phyloP scores from a whole-genome alignment of 176 grass and related monocot genomes.

The Oryza glumipatula region DNA sequence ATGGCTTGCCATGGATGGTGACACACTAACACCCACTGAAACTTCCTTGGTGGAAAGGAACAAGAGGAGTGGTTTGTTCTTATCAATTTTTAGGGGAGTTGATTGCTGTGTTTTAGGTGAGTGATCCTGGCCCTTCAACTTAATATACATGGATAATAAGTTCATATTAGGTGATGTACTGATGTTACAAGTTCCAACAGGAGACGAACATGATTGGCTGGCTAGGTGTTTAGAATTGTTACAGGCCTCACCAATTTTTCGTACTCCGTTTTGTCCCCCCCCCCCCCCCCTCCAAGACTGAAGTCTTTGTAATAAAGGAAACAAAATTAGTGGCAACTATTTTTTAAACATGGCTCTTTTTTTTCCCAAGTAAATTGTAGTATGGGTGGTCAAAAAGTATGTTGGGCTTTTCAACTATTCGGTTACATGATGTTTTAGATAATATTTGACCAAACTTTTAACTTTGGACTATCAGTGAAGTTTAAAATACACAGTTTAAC shows the following conservation, averaged over 20 bases:
- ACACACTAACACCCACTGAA: constrained; percentile 36
- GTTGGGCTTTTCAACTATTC: too few species aligned
- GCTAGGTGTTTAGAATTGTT: background rate
- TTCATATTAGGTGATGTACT: background rate
- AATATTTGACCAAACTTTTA: background rate
- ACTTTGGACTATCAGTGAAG: background rate
- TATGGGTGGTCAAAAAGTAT: too few species aligned
- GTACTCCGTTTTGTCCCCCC: background rate
- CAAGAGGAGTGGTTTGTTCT: background rate
- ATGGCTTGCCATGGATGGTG: background rate
- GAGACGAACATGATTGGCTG: background rate
- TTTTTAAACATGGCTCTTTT: background rate
- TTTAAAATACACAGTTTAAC: background rate
- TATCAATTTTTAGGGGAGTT: constrained; percentile 27
- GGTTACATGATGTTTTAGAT: background rate
- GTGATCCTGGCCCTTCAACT: background rate
- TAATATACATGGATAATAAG: background rate
- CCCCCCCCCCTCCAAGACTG: background rate
- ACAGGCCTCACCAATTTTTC: background rate
- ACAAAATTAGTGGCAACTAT: background rate
- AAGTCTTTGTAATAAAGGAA: background rate
- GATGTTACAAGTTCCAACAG: background rate
- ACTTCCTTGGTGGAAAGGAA: background rate
- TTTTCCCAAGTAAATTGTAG: background rate
- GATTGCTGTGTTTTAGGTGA: background rate